phyloP scores from a whole-genome alignment of 106 monocot species.

The Allium fistulosum region DNA sequence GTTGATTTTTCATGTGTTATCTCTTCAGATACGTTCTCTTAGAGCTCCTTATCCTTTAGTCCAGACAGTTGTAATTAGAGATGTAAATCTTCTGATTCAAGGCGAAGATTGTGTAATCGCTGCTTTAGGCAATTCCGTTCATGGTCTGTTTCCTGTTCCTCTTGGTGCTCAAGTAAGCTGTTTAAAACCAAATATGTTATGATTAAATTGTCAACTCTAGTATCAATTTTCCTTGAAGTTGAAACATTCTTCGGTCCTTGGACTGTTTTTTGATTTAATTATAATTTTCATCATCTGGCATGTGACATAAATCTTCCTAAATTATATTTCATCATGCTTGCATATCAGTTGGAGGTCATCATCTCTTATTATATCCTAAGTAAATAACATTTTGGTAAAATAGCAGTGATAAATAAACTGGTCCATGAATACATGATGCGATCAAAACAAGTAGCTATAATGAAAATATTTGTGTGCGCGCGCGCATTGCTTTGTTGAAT shows the following conservation, averaged over 20 bases:
- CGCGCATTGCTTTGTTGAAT: too few relatives aligned
- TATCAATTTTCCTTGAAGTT: not conserved
- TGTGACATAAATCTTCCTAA: too few relatives aligned
- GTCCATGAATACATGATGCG: too few relatives aligned
- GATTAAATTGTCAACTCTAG: not conserved
- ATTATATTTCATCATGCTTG: too few relatives aligned
- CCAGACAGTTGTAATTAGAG: conserved; percentile 83
- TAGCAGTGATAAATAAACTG: too few relatives aligned
- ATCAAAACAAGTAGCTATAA: too few relatives aligned
- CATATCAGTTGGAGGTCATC: too few relatives aligned
- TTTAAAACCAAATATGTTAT: too few relatives aligned
- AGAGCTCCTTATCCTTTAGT: conserved; percentile 80
- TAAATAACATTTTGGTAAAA: too few relatives aligned
- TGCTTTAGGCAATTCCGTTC: conserved; percentile 60
- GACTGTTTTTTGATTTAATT: not conserved
- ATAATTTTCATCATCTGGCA: too few relatives aligned
- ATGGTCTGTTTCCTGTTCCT: conserved; percentile 88
- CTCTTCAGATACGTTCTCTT: conserved; percentile 82
- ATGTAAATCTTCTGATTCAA: conserved; percentile 72
- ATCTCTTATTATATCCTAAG: too few relatives aligned
- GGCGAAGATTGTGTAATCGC: conserved; percentile 67
- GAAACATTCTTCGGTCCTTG: not conserved
- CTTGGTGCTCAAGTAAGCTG: conserved; percentile 77
- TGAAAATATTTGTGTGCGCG: too few relatives aligned
- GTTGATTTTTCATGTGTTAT: conserved; percentile 1